phyloP scores from a whole-genome alignment of 805 yeast species.

The Scheffersomyces lignosus region DNA sequence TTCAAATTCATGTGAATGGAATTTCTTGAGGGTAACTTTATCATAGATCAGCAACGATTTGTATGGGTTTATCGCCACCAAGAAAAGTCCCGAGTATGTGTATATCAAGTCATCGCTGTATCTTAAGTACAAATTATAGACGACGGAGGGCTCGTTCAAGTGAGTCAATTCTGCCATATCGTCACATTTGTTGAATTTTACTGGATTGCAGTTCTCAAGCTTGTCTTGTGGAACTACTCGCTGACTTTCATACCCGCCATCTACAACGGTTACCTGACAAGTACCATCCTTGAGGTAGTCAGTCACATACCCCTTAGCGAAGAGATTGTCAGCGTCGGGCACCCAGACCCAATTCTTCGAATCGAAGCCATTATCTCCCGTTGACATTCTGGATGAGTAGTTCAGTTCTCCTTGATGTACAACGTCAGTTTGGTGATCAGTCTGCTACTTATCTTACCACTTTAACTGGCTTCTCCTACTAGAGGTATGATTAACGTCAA shows the following conservation, averaged over 20 bases:
- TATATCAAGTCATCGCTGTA: conserved; percentile 78
- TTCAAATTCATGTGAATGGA: conserved; percentile 42
- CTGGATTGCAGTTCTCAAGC: conserved; percentile 76
- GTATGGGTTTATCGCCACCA: conserved; percentile 96
- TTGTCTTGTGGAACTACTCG: conserved; percentile 43
- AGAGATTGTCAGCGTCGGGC: conserved; percentile 55
- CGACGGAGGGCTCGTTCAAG: conserved; percentile 93
- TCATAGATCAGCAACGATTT: conserved; percentile 70
- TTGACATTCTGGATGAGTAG: conserved; percentile 12
- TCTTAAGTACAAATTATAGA: conserved; percentile 75
- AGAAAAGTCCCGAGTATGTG: conserved; percentile 91
- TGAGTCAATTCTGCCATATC: conserved; percentile 96
- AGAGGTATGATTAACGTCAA: too few species aligned
- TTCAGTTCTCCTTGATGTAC: too few species aligned
- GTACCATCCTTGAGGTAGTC: conserved; percentile 40
- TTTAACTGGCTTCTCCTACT: too few species aligned
- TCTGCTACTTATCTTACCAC: too few species aligned
- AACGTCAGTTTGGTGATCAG: too few species aligned
- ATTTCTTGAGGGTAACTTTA: conserved; percentile 53
- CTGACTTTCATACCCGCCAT: conserved; percentile 38
- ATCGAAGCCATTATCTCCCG: conserved; percentile 32
- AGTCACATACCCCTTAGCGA: conserved; percentile 59
- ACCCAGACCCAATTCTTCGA: conserved; percentile 77
- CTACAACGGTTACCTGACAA: conserved; percentile 35
- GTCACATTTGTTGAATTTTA: conserved; percentile 83